A percentile compares a stretch with the other conserved stretches of the same genome.
Conservation (phyloP, 768 basidiomycete genomes). For the Mycena galopus region DNA sequence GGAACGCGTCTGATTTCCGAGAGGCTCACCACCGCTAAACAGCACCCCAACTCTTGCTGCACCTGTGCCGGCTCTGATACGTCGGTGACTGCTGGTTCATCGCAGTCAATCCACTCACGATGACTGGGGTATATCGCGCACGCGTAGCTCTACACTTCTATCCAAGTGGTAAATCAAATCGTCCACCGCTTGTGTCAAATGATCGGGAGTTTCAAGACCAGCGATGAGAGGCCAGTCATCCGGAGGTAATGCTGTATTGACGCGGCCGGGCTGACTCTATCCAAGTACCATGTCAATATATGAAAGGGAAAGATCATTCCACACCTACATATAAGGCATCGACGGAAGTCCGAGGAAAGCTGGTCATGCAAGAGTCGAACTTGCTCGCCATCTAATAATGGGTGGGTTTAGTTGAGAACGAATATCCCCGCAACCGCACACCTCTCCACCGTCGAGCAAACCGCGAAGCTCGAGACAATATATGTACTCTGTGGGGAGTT, state of each 20-base stretch:
- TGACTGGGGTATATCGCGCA: slow-evolving; percentile 74
- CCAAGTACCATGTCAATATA: not conserved
- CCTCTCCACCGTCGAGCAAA: slow-evolving; percentile 30
- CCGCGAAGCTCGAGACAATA: slow-evolving; percentile 65
- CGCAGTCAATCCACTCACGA: slow-evolving; percentile 45
- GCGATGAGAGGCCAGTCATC: slow-evolving; percentile 51
- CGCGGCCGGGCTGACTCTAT: slow-evolving; percentile 59
- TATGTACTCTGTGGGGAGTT: slow-evolving; percentile 70
- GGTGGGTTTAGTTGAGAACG: not conserved
- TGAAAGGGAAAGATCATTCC: not conserved
- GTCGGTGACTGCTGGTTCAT: slow-evolving; percentile 1
- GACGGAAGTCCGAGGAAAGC: slow-evolving; percentile 22
- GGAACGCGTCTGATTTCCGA: not conserved
- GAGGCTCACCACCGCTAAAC: slow-evolving; percentile 76
- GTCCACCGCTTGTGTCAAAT: slow-evolving; percentile 60
- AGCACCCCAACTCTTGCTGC: slow-evolving; percentile 82
- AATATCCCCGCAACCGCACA: slow-evolving; percentile 14
- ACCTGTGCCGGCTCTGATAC: slow-evolving; percentile 41
- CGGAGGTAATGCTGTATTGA: slow-evolving; percentile 65
- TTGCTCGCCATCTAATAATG: slow-evolving; percentile 31
- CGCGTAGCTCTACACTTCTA: slow-evolving; percentile 75
- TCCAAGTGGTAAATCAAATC: slow-evolving; percentile 68
- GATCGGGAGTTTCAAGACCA: slow-evolving; percentile 57
- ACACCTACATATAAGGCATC: slow-evolving; percentile 23
- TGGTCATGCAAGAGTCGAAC: slow-evolving; percentile 29